Evolutionary conservation across 2,329 filamentous ascomycete genomes (phyloP).

Genomic region (Paradendryphiella salina): DNA sequence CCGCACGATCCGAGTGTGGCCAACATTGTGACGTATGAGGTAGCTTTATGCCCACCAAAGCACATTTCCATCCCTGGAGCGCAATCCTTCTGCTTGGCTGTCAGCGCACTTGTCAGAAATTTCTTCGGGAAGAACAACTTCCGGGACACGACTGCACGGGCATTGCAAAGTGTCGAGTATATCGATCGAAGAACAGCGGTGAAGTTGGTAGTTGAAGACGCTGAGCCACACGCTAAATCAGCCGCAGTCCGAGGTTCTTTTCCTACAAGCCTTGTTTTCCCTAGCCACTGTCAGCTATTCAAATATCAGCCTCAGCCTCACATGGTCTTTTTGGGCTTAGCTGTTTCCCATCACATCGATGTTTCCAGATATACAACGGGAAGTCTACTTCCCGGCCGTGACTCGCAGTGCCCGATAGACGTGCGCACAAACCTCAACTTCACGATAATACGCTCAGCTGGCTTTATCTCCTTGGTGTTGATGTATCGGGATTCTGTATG

Average conservation of each 20-base stretch:
- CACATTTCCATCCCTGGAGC: constrained; percentile 2
- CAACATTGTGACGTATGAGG: background rate
- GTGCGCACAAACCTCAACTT: constrained; percentile 12
- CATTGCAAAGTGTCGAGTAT: background rate
- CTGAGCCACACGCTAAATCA: constrained; percentile 22
- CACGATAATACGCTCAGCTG: constrained; percentile 16
- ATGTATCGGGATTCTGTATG: background rate
- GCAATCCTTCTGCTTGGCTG: background rate
- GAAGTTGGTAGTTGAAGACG: constrained; percentile 10
- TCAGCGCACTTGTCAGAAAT: background rate
- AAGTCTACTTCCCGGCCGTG: constrained; percentile 22
- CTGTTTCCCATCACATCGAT: constrained; percentile 12
- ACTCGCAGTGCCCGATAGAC: constrained; percentile 11
- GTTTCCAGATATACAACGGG: constrained; percentile 20
- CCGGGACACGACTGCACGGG: background rate
- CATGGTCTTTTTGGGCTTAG: constrained; percentile 14
- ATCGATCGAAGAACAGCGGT: constrained; percentile 14
- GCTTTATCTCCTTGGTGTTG: background rate
- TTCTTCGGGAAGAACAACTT: background rate
- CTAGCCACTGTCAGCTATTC: constrained; percentile 15
- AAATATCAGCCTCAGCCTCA: constrained; percentile 21
- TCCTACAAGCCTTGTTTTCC: background rate
- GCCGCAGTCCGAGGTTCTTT: constrained; percentile 11
- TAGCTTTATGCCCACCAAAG: background rate
- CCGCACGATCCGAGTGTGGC: background rate